Evolutionary conservation across 352 stramenopile genomes (phyloP), one percentile per base, ranked within the genome.

Genomic region (Phytophthora foliorum): DNA sequence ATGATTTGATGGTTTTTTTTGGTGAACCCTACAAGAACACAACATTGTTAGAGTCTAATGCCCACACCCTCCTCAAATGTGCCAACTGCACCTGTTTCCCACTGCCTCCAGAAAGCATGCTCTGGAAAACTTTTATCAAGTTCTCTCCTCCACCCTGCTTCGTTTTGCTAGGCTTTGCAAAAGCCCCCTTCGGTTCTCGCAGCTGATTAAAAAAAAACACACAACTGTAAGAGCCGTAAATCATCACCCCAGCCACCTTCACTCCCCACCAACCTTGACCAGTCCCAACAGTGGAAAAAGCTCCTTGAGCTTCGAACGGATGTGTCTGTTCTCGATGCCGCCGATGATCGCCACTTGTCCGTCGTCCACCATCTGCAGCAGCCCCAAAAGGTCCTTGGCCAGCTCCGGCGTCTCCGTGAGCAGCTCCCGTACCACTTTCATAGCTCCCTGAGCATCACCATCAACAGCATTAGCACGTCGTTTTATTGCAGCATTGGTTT

Each of bases 341-440:
- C 80, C 79, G 72, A 95, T 90, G 29, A 95, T 76, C 19, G 83
- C 89, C 22, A 88, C 78, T 62, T 94, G 73, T 17, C 89, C 87
- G 32, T 89, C 74, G 53, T 95, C 82, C 52, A 96, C 49, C 84
- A 91, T 89, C 69, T 93, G 86, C 25, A 96, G 62, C 34, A 96
- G 64, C 24, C 32, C 51, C 19, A 93, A 49, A 32, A 96, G 75
- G 19, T 96, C 89, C 19, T 61, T 69, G 19, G 77, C 71, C 32
- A 96, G 78, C 52, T 81, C 75, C 4, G 89, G 86, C 58, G 89
- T 93, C 63, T 92, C 83, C 7, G 52, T 59, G 52, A 94, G 72
- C 67, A 96, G 62, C 51, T 78, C 70, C 3, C 77, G 67, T 57
- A 93, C 78, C 22, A 89, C 76, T 4, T 57, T 58, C 39, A 84